Conservation (phyloP, 768 basidiomycete species). For the Auricularia sp. region DNA sequence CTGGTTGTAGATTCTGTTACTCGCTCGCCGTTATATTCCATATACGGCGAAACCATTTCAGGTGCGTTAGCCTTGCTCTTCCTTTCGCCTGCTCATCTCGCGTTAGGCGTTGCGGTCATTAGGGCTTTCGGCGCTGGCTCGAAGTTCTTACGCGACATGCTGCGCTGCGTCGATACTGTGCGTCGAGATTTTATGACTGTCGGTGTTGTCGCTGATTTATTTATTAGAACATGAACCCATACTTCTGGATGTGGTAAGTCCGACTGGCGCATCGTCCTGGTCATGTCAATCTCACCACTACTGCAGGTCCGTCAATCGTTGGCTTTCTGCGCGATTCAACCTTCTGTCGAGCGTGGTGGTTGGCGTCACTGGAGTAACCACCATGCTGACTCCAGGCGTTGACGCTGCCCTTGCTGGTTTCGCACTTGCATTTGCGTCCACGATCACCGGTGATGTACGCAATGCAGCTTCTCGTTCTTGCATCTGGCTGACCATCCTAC, state of each 20-base stretch:
- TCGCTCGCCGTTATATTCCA: conserved; percentile 40
- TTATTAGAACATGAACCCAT: conserved; percentile 51
- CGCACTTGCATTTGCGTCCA: conserved; percentile 73
- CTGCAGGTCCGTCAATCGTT: conserved; percentile 61
- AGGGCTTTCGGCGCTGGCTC: conserved; percentile 84
- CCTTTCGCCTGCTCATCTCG: conserved; percentile 10
- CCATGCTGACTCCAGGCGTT: conserved; percentile 58
- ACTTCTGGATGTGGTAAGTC: conserved; percentile 77
- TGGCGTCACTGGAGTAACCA: conserved; percentile 58
- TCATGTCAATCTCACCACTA: conserved; percentile 6
- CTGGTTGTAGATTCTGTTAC: conserved; percentile 29
- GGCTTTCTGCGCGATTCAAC: conserved; percentile 84
- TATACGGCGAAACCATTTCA: conserved; percentile 42
- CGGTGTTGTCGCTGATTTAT: not conserved
- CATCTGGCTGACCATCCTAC: conserved; percentile 1
- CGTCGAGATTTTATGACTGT: conserved; percentile 15
- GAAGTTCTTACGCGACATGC: conserved; percentile 77
- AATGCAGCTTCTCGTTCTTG: not conserved
- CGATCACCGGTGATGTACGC: conserved; percentile 57
- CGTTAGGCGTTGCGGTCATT: conserved; percentile 35
- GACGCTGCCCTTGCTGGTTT: conserved; percentile 80
- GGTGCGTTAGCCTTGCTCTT: conserved; percentile 6
- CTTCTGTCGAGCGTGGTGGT: conserved; percentile 62
- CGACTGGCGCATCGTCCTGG: not conserved
- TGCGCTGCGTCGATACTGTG: conserved; percentile 71